Base-by-base conservation (phyloP, 176 grass and related monocot species). In the Phragmites australis region DNA sequence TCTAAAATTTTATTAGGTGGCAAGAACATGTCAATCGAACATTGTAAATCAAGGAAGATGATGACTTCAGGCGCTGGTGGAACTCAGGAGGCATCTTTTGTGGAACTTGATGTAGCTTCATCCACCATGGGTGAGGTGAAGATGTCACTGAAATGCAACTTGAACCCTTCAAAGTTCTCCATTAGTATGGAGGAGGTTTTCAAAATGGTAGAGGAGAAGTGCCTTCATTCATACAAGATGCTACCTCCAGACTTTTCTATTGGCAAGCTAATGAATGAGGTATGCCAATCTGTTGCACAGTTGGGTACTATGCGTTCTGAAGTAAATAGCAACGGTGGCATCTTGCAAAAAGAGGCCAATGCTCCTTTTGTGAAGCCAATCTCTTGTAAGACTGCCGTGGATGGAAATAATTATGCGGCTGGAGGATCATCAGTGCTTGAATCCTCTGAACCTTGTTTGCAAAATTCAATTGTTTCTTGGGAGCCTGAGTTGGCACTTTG, bases 81-180 rank as follows among this genome's bases (percentile, higher is more conserved):
- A 37, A 82, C 25, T 37, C 50, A 66, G 18, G 85, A 84, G 25
- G 40, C 57, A 70, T 54, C 82, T 81, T 77, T 69, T 88, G 32
- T 69, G 50, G 74, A 82, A 30, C 44, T 91, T 70, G 86, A 88
- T 72, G 78, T 93, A 66, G 91, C 86, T 85, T 97, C 94, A 31
- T 91, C 94, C 9, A 47, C 87, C 44, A 82, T 50, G 21, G 91
- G 94, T 74, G 81, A 89, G 75, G 80, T 91, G 22, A 93, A 93
- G 75, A 74, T 93, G 83, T 78, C 87, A 46, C 44, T 91, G 22
- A 86, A 59, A 32, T 88, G 83, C 77, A 93, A 64, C 13, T 39
- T 75, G 44, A 81, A 84, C 66, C 42, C 34, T 52, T 78, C 84
- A 18, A 80, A 86, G 47, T 88, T 90, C 14, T 77, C 27, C 46